phyloP scores from a whole-genome alignment of 2,329 filamentous ascomycete species.

The Monosporascus sp. region DNA sequence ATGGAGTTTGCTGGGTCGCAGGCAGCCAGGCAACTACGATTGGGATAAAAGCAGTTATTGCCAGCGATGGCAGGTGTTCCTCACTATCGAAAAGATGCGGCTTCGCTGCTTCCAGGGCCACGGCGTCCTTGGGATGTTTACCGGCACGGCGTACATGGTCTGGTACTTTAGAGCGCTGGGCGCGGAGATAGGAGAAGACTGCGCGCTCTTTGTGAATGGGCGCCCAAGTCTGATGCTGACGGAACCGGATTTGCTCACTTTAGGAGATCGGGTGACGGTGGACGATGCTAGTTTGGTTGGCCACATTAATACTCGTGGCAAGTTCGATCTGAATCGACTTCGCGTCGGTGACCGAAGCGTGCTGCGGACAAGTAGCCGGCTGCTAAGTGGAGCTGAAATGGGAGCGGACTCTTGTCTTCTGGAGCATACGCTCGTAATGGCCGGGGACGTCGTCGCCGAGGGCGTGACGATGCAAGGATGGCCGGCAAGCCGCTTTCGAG shows the following conservation, averaged over 20 bases:
- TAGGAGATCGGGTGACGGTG: conserved; percentile 47
- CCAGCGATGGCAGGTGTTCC: conserved; percentile 52
- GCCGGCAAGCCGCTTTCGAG: conserved; percentile 35
- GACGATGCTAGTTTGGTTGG: conserved; percentile 52
- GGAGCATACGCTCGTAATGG: conserved; percentile 54
- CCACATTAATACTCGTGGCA: conserved; percentile 52
- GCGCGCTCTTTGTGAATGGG: conserved; percentile 50
- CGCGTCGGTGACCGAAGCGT: conserved; percentile 47
- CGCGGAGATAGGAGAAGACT: conserved; percentile 48
- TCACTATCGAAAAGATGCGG: conserved; percentile 45
- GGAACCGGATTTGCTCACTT: conserved; percentile 49
- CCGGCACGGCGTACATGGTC: conserved; percentile 46
- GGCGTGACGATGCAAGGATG: conserved; percentile 49
- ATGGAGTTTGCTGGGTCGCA: conserved; percentile 46
- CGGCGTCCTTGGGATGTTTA: conserved; percentile 48
- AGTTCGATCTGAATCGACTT: conserved; percentile 49
- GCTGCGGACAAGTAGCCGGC: conserved; percentile 43
- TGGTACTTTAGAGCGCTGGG: conserved; percentile 50
- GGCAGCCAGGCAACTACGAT: conserved; percentile 48
- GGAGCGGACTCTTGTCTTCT: conserved; percentile 46
- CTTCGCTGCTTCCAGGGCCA: conserved; percentile 43
- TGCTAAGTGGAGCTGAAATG: conserved; percentile 50
- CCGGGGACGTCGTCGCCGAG: conserved; percentile 48
- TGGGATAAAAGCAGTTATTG: conserved; percentile 54
- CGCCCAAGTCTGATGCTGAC: conserved; percentile 49